Percentiles rank a stretch among this genome's conserved stretches.
Conservation (phyloP, 805 yeast species). For the Huiozyma sinensis region DNA sequence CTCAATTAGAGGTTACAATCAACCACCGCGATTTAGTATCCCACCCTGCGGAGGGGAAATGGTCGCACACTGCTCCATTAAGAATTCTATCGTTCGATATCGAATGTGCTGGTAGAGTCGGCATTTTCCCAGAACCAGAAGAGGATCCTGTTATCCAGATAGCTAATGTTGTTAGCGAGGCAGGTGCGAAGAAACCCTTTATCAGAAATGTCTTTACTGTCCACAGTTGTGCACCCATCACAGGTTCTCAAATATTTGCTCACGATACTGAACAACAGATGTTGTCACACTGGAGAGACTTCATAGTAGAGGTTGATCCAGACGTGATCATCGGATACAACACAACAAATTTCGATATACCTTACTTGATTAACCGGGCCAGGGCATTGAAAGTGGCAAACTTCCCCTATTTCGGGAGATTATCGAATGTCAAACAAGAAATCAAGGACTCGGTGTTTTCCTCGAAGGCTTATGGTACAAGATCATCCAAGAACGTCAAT, state of each 20-base stretch:
- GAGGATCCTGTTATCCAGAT: slow-evolving; percentile 93
- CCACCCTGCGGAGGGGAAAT: slow-evolving; percentile 86
- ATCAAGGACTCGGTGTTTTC: slow-evolving; percentile 74
- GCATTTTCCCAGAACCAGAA: slow-evolving; percentile 91
- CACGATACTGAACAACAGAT: slow-evolving; percentile 68
- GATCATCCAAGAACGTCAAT: slow-evolving; percentile 83
- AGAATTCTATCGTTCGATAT: slow-evolving; percentile 92
- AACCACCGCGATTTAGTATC: slow-evolving; percentile 59
- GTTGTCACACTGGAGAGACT: slow-evolving; percentile 79
- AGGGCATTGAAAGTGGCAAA: slow-evolving; percentile 47
- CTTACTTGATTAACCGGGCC: slow-evolving; percentile 85
- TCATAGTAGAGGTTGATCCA: slow-evolving; percentile 76
- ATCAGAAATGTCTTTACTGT: slow-evolving; percentile 92
- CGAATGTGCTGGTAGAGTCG: slow-evolving; percentile 97
- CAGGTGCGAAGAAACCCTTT: slow-evolving; percentile 73
- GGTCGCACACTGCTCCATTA: slow-evolving; percentile 87
- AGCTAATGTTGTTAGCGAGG: slow-evolving; percentile 82
- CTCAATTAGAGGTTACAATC: slow-evolving; percentile 76
- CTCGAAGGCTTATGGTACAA: slow-evolving; percentile 92
- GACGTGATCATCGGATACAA: slow-evolving; percentile 96
- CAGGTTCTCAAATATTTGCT: slow-evolving; percentile 82
- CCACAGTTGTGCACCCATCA: slow-evolving; percentile 81
- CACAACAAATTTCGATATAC: slow-evolving; percentile 88
- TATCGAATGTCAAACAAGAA: slow-evolving; percentile 58
- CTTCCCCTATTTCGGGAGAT: slow-evolving; percentile 84